Percentiles rank a stretch among this genome's conserved stretches.
Evolutionary conservation across 805 yeast species (phyloP).

Genomic region (Starmerella riodocensis): DNA sequence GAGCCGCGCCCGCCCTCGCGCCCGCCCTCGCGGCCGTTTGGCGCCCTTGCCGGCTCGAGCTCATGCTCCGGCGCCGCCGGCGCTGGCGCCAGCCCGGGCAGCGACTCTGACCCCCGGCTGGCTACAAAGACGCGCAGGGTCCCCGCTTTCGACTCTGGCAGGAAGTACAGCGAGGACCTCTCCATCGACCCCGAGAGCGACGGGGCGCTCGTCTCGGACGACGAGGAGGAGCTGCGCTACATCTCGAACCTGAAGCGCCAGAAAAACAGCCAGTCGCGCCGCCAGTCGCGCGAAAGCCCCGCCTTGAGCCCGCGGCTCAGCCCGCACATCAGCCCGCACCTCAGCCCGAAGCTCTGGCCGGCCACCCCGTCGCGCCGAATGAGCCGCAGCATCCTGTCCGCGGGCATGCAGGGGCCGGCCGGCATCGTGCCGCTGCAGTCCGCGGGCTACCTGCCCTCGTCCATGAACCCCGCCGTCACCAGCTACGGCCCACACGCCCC

Average conservation of each 20-base stretch:
- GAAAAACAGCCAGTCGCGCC: slow-evolving; percentile 10
- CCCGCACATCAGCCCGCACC: slow-evolving; percentile 14
- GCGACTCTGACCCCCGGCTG: not conserved
- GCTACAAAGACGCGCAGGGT: not conserved
- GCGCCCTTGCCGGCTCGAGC: not conserved
- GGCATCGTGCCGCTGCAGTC: not conserved
- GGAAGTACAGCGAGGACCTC: not conserved
- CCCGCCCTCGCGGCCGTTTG: not conserved
- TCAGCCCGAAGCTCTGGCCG: slow-evolving; percentile 16
- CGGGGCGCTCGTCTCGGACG: slow-evolving; percentile 11
- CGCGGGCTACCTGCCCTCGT: not conserved
- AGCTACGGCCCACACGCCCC: not conserved
- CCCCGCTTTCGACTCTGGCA: not conserved
- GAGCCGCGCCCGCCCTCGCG: not conserved
- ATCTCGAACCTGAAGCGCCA: slow-evolving; percentile 11
- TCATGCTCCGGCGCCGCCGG: too few relatives aligned
- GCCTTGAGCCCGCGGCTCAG: slow-evolving; percentile 10
- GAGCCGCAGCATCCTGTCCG: slow-evolving; percentile 4
- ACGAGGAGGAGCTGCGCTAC: slow-evolving; percentile 11
- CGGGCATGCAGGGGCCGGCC: not conserved
- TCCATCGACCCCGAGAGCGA: not conserved
- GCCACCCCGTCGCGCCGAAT: slow-evolving; percentile 11
- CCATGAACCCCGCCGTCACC: not conserved
- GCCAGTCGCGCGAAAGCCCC: slow-evolving; percentile 8
- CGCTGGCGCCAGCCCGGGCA: not conserved